Evolutionary conservation across 2,329 filamentous ascomycete genomes (phyloP).

Genomic region (Domatiomyces catenatus): DNA sequence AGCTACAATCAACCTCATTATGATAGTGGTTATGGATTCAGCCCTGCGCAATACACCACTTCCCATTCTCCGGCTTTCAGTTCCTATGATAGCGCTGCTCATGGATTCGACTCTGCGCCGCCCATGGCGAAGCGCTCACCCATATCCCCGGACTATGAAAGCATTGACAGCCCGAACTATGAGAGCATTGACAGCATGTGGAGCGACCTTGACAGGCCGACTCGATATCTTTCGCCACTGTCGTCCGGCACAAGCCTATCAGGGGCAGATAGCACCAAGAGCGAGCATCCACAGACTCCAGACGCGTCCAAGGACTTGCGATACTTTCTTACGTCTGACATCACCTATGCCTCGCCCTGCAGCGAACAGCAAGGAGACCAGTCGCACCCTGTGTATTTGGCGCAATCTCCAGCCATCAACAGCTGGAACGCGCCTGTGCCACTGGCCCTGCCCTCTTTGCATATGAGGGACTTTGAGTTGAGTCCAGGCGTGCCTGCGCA

Average conservation of each 20-base stretch:
- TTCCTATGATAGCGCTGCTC: slow-evolving; percentile 6
- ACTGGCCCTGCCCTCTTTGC: slow-evolving; percentile 4
- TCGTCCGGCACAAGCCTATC: slow-evolving; percentile 6
- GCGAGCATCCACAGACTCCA: slow-evolving; percentile 11
- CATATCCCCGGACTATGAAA: slow-evolving; percentile 2
- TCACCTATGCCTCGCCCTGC: neutral
- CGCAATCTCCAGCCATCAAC: neutral
- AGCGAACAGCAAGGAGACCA: neutral
- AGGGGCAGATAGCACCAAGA: slow-evolving; percentile 7
- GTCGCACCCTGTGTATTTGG: neutral
- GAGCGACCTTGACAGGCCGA: slow-evolving; percentile 4
- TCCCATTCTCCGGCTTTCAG: neutral
- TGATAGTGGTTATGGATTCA: neutral
- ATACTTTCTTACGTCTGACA: slow-evolving; percentile 1
- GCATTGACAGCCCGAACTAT: slow-evolving; percentile 1
- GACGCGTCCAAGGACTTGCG: slow-evolving; percentile 3
- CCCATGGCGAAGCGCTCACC: neutral
- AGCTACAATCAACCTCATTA: neutral
- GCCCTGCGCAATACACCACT: neutral
- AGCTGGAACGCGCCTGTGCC: neutral
- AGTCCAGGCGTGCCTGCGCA: slow-evolving; percentile 2
- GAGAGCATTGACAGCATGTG: neutral
- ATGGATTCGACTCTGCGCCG: slow-evolving; percentile 7
- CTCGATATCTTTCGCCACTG: slow-evolving; percentile 10
- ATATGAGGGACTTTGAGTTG: slow-evolving; percentile 12